These are phyloP conservation scores for Beauveria varroae DNA, from an alignment of 2,329 filamentous ascomycete species.

Conservation along the genomic window DNA sequence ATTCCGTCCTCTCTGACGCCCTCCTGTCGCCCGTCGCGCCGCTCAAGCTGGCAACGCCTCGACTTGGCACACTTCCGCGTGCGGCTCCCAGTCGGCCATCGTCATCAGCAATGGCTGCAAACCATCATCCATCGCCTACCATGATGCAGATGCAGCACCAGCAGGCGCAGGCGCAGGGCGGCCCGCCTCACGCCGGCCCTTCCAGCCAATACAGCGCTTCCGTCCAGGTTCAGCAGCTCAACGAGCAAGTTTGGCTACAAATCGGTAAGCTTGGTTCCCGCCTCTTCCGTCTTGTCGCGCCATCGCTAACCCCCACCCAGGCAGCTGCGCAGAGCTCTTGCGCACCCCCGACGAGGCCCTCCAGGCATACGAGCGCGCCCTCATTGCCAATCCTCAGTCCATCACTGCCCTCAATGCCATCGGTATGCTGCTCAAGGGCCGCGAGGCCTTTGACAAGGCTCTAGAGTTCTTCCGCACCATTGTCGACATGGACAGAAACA, in stretches of 20 bases:
- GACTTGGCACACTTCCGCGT: slow-evolving; percentile 13
- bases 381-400: slow-evolving; percentile 81
- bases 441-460: slow-evolving; percentile 89
- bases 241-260: slow-evolving; percentile 86
- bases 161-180: slow-evolving; percentile 48
- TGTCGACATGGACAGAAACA: slow-evolving; percentile 77
- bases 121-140: slow-evolving; percentile 74
- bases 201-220: slow-evolving; percentile 55
- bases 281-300: slow-evolving; percentile 16
- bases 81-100: slow-evolving; percentile 11
- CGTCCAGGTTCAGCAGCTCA: slow-evolving; percentile 69
- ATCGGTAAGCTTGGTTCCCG: slow-evolving; percentile 55
- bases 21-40: not conserved
- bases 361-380: slow-evolving; percentile 81
- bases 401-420: slow-evolving; percentile 91
- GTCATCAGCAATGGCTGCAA: slow-evolving; percentile 49
- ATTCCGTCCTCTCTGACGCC: not conserved
- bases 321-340: slow-evolving; percentile 78
- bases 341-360: slow-evolving; percentile 85
- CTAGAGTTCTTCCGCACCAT: slow-evolving; percentile 90
- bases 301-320: slow-evolving; percentile 40
- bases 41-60: slow-evolving; percentile 3
- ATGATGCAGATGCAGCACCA: slow-evolving; percentile 63
- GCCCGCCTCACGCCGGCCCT: slow-evolving; percentile 45
- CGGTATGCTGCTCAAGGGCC: slow-evolving; percentile 80